A percentile compares a stretch with the other conserved stretches of the same genome.
Evolutionary conservation across 257 asterid genomes (phyloP).

Genomic region (Petunia axillaris): DNA sequence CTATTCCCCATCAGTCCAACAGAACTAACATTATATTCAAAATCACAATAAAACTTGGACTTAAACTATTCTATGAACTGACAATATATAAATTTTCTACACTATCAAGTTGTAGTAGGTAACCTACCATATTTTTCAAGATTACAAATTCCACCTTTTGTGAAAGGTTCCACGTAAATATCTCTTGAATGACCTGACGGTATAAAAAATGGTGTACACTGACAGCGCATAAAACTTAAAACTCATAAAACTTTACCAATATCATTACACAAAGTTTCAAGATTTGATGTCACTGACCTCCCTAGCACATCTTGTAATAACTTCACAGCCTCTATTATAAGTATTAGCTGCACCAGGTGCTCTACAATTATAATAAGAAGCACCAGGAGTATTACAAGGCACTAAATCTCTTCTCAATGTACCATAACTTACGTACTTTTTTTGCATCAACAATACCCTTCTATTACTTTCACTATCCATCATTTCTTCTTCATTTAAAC

Average conservation of each 20-base stretch:
- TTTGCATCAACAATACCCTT: slow-evolving; percentile 59
- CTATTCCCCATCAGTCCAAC: neutral
- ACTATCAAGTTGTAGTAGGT: too few relatives aligned
- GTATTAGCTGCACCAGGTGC: slow-evolving; percentile 60
- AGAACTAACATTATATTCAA: slow-evolving; percentile 11
- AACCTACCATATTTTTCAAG: too few relatives aligned
- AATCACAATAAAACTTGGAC: neutral
- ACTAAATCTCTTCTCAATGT: slow-evolving; percentile 74
- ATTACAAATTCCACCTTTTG: too few relatives aligned
- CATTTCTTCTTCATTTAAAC: slow-evolving; percentile 43
- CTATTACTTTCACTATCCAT: slow-evolving; percentile 67
- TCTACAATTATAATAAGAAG: slow-evolving; percentile 74
- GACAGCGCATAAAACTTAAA: too few relatives aligned
- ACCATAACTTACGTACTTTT: slow-evolving; percentile 69
- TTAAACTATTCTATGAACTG: too few relatives aligned
- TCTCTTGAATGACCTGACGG: too few relatives aligned
- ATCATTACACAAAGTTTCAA: slow-evolving; percentile 10
- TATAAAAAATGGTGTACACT: too few relatives aligned
- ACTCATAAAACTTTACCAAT: slow-evolving; percentile 27
- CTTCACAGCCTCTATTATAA: slow-evolving; percentile 77
- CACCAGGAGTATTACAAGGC: slow-evolving; percentile 81
- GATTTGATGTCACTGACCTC: slow-evolving; percentile 34
- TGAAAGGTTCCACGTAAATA: too few relatives aligned
- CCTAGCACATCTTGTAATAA: slow-evolving; percentile 88
- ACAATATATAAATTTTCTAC: too few relatives aligned